Conservation (phyloP, 768 basidiomycete genomes). For the Leccinum fibrillosum region DNA sequence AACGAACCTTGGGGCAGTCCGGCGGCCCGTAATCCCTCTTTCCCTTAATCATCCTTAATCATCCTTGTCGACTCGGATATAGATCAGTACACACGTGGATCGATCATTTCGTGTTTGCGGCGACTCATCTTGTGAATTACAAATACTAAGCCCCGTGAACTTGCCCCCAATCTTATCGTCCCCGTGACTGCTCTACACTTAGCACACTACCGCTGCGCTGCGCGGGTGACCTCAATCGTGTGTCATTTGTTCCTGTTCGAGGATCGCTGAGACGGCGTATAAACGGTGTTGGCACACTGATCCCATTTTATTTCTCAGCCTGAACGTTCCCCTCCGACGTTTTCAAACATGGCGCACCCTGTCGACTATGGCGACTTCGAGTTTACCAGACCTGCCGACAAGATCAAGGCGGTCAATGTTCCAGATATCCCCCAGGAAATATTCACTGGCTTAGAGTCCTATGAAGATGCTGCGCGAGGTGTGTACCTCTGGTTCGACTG, state of each 20-base stretch:
- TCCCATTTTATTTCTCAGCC: background rate
- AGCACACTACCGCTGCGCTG: background rate
- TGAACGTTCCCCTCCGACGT: background rate
- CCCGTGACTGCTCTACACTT: background rate
- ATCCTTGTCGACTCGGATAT: background rate
- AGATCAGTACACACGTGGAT: constrained; percentile 1
- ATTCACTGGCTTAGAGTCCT: constrained; percentile 35
- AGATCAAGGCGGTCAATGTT: constrained; percentile 39
- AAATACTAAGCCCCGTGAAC: background rate
- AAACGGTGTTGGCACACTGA: background rate
- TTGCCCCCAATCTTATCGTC: constrained; percentile 5
- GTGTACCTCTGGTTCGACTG: background rate
- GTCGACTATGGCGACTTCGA: constrained; percentile 31
- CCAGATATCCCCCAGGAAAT: constrained; percentile 31
- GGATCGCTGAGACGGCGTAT: background rate
- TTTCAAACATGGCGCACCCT: constrained; percentile 16
- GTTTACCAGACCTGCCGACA: constrained; percentile 35
- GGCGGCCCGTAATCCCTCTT: background rate
- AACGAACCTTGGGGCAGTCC: background rate
- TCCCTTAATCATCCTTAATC: background rate
- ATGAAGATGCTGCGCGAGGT: constrained; percentile 39
- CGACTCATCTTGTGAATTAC: background rate
- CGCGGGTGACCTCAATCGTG: background rate
- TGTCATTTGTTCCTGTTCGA: background rate
- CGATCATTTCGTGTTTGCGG: constrained; percentile 1